These are phyloP conservation scores for Ciborinia camelliae DNA, from an alignment of 2,329 filamentous ascomycete species.

Conservation along the genomic window DNA sequence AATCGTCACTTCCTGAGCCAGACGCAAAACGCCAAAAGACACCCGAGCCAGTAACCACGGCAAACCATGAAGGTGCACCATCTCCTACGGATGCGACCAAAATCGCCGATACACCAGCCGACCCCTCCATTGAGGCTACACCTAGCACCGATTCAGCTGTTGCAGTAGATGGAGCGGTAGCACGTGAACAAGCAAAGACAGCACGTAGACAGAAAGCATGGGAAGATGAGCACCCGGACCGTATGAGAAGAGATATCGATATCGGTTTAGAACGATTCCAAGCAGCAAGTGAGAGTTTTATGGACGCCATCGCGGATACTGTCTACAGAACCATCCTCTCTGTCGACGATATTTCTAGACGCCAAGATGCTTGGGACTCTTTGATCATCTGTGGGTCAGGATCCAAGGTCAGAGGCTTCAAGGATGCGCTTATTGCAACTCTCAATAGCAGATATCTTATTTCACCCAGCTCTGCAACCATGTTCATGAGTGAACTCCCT, in stretches of 20 bases:
- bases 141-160: slow-evolving; percentile 20
- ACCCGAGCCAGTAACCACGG: slow-evolving; percentile 30
- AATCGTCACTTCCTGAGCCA: slow-evolving; percentile 53
- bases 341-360: slow-evolving; percentile 80
- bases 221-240: slow-evolving; percentile 45
- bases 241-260: slow-evolving; percentile 65
- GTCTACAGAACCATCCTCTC: slow-evolving; percentile 81
- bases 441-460: slow-evolving; percentile 81
- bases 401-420: slow-evolving; percentile 69
- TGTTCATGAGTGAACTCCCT: slow-evolving; percentile 94
- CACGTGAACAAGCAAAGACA: slow-evolving; percentile 33
- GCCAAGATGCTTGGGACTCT: slow-evolving; percentile 86
- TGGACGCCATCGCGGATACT: slow-evolving; percentile 79
- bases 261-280: slow-evolving; percentile 73
- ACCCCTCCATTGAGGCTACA: slow-evolving; percentile 21
- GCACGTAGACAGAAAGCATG: slow-evolving; percentile 34
- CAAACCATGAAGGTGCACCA: slow-evolving; percentile 23
- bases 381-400: slow-evolving; percentile 91
- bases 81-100: slow-evolving; percentile 22
- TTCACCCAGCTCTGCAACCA: slow-evolving; percentile 87
- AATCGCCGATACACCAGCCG: slow-evolving; percentile 12
- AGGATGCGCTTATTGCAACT: slow-evolving; percentile 79
- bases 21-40: slow-evolving; percentile 42
- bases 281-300: slow-evolving; percentile 64
- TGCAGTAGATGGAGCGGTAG: slow-evolving; percentile 28